Conservation (phyloP, 108 stramenopile genomes). For the Aurantiochytrium sp. region DNA sequence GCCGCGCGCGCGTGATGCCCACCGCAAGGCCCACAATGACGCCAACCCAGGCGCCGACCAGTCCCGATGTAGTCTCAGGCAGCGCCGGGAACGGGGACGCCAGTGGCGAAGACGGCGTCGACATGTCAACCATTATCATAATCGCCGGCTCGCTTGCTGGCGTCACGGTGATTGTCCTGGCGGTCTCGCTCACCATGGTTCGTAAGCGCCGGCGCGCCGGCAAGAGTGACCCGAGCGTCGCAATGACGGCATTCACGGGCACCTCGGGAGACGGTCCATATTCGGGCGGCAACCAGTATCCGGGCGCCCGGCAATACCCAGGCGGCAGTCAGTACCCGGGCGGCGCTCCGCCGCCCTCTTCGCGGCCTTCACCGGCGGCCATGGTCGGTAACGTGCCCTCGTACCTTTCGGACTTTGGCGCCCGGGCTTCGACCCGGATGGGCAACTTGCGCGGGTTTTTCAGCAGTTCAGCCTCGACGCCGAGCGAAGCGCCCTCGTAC, state of each 20-base stretch:
- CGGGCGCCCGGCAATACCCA: too few relatives aligned
- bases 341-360: too few relatives aligned
- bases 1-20: neutral
- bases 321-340: too few relatives aligned
- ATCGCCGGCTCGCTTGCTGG: neutral
- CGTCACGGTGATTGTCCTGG: neutral
- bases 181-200: neutral
- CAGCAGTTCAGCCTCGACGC: neutral
- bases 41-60: neutral
- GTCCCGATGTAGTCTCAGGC: neutral
- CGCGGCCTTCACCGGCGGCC: too few relatives aligned
- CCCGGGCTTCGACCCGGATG: neutral
- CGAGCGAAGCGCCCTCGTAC: neutral
- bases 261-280: too few relatives aligned
- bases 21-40: neutral
- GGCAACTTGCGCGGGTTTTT: neutral
- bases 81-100: neutral
- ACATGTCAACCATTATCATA: neutral
- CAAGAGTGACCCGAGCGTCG: neutral
- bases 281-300: too few relatives aligned
- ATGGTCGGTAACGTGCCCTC: too few relatives aligned
- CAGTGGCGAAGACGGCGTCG: neutral
- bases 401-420: neutral
- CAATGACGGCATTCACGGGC: neutral
- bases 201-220: neutral